These are phyloP conservation scores for Irpex rosettiformis DNA, from an alignment of 1,284 basidiomycete species.

Conservation along the genomic window DNA sequence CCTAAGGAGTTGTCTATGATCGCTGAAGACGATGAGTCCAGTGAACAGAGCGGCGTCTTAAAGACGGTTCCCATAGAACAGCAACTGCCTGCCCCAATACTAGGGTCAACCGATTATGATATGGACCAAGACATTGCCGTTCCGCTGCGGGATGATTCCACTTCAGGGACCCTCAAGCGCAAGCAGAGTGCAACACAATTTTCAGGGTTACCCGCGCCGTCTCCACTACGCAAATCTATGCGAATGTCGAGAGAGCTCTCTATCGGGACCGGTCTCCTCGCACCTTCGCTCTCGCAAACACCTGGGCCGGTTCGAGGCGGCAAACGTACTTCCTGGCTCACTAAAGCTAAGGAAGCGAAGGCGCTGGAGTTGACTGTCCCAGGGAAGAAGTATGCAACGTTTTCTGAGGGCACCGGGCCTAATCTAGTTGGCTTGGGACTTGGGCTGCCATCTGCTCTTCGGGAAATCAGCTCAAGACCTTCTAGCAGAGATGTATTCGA, in stretches of 20 bases:
- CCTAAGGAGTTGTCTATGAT: conserved; percentile 60
- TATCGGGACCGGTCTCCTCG: conserved; percentile 20
- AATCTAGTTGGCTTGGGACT: not conserved
- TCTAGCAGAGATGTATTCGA: not conserved
- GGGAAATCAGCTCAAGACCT: not conserved
- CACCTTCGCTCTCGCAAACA: conserved; percentile 34
- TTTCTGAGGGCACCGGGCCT: conserved; percentile 10
- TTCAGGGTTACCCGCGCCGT: conserved; percentile 59
- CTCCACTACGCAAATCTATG: conserved; percentile 66
- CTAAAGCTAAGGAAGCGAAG: conserved; percentile 71
- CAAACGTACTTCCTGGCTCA: conserved; percentile 76
- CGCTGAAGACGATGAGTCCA: conserved; percentile 63
- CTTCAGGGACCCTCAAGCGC: conserved; percentile 23
- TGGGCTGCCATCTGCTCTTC: not conserved
- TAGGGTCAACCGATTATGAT: not conserved
- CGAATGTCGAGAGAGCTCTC: conserved; percentile 46
- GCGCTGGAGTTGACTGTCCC: conserved; percentile 50
- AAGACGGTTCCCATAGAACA: not conserved
- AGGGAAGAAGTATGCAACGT: conserved; percentile 36
- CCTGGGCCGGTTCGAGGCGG: conserved; percentile 41
- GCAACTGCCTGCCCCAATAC: not conserved
- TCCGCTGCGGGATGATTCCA: conserved; percentile 16
- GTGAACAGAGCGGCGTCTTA: conserved; percentile 18
- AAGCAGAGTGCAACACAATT: conserved; percentile 40
- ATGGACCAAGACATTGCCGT: conserved; percentile 14